Evolutionary conservation across 768 basidiomycete species (phyloP).

Genomic region (Royoungia palumana): DNA sequence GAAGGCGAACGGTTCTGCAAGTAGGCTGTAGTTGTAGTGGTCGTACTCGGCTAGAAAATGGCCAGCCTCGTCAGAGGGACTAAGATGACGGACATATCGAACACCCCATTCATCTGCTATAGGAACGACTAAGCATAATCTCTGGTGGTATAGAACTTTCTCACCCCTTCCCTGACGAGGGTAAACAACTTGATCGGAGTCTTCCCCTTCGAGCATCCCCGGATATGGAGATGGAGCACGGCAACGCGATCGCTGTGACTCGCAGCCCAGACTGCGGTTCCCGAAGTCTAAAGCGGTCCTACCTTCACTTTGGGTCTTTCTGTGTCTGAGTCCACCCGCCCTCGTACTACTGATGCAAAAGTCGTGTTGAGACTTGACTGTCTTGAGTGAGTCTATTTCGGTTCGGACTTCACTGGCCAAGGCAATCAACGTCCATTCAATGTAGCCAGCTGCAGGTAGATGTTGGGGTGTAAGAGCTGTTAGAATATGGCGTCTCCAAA

Average conservation of each 20-base stretch:
- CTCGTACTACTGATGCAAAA: background rate
- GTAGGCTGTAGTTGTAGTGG: conserved; percentile 23
- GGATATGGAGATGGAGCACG: conserved; percentile 28
- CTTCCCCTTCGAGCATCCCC: conserved; percentile 8
- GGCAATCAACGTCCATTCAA: conserved; percentile 31
- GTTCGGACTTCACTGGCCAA: conserved; percentile 16
- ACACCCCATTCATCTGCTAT: conserved; percentile 32
- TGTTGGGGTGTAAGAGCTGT: conserved; percentile 42
- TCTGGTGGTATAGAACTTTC: background rate
- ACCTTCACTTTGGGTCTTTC: conserved; percentile 43
- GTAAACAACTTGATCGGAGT: conserved; percentile 28
- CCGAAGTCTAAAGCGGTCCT: conserved; percentile 39
- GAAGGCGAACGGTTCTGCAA: conserved; percentile 22
- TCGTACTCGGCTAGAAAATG: conserved; percentile 24
- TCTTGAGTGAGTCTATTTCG: conserved; percentile 16
- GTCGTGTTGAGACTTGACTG: background rate
- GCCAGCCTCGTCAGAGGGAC: conserved; percentile 12
- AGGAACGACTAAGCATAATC: conserved; percentile 7
- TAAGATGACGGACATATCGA: conserved; percentile 11
- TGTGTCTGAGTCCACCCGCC: conserved; percentile 39
- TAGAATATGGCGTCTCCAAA: conserved; percentile 61
- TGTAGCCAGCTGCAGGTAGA: conserved; percentile 32
- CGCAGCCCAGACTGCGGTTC: conserved; percentile 16
- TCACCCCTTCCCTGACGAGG: conserved; percentile 27
- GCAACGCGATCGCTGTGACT: conserved; percentile 20